Conservation (phyloP, 768 basidiomycete genomes). For the Agrocybe praecox region DNA sequence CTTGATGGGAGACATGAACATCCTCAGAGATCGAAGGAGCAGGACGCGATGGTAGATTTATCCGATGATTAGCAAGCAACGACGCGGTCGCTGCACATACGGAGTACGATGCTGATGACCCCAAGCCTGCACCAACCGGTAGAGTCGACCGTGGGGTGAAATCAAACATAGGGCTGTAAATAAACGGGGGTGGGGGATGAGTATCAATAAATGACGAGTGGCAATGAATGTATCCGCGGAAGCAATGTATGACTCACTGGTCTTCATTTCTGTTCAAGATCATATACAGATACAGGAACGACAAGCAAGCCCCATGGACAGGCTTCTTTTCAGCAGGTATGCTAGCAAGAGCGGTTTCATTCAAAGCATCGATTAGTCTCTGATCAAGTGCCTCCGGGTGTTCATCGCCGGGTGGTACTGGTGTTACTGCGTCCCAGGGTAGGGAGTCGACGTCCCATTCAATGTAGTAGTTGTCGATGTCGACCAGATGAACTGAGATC, state of each 20-base stretch:
- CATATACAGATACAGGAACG: conserved; percentile 96
- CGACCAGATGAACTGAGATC: conserved; percentile 75
- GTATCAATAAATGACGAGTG: background rate
- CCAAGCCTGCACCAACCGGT: conserved; percentile 94
- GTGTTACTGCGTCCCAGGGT: conserved; percentile 77
- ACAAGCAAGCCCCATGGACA: conserved; percentile 49
- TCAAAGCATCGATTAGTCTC: conserved; percentile 72
- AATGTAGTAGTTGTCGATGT: conserved; percentile 74
- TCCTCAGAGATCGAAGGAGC: conserved; percentile 49
- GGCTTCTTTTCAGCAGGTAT: conserved; percentile 37
- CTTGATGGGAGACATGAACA: conserved; percentile 63
- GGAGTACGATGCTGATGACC: conserved; percentile 96
- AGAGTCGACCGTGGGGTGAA: conserved; percentile 86
- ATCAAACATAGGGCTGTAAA: conserved; percentile 69
- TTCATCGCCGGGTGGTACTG: conserved; percentile 49
- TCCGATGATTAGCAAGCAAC: conserved; percentile 73
- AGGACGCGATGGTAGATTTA: conserved; percentile 57
- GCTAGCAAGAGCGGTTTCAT: conserved; percentile 39
- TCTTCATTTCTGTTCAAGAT: conserved; percentile 56
- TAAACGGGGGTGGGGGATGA: background rate
- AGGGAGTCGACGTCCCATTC: conserved; percentile 81
- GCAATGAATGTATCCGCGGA: conserved; percentile 15
- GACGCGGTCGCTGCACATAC: conserved; percentile 82
- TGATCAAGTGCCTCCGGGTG: conserved; percentile 74
- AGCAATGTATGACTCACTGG: conserved; percentile 48